Evolutionary conservation across 1,284 basidiomycete species (phyloP), one percentile per base, ranked within the genome.

Genomic region (Marasmius oreades): DNA sequence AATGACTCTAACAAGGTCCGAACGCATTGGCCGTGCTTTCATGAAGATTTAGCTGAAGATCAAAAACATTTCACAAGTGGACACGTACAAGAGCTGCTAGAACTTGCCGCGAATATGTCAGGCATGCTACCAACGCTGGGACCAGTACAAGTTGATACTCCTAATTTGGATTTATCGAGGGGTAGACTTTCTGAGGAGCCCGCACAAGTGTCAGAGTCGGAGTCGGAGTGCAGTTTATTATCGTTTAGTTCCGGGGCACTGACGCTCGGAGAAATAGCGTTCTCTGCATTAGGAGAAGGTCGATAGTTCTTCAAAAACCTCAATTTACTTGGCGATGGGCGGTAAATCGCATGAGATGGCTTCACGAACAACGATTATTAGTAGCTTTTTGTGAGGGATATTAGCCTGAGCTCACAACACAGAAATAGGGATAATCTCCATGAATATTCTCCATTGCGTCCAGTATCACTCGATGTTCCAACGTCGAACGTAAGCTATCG

Each of bases 401-500:
- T 11, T 10, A 8, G 39, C 6, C 16, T 23, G 33, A 24, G 53
- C 63, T 48, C 37, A 57, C 62, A 51, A 62, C 36, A 23, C 28
- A 48, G 34, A 48, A 48, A 69, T 78, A 79, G 64, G 79, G 77
- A 26, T 31, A 33, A 50, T 50, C 47, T 20, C 26, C 14, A 1
- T 80, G 79, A 20, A 71, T 66, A 48, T 81, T 78, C 24, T 67
- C 65, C 54, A 80, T 76, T 3, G 82, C 82, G 55, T 84, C 82
- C 64, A 81, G 81, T 45, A 87, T 85, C 34, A 84, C 78, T 53
- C 70, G 73, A 64, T 85, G 81, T 63, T 84, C 78, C 8, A 72
- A 70, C 0, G 77, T 79, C 4, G 70, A 73, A 69, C 83, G 84
- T 59, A 78, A 71, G 22, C 63, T 66, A 14, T 69, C 63, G 3